Conservation (phyloP, 2,329 filamentous ascomycete species). For the Fusarium phyllophilum region DNA sequence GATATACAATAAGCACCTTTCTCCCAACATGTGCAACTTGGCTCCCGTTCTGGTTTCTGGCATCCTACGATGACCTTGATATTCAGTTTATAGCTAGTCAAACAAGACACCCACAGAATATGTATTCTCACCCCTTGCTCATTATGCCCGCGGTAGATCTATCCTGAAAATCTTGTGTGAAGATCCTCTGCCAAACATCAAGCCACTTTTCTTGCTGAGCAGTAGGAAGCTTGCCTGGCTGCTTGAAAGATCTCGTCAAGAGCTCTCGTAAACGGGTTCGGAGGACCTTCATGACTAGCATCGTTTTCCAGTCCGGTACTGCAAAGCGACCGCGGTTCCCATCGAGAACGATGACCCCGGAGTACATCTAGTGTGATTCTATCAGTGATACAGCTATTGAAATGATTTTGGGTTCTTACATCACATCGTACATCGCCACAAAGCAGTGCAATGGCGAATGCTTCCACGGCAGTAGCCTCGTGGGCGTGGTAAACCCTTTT, state of each 20-base stretch:
- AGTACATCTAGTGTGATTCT: conserved; percentile 71
- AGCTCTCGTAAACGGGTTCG: conserved; percentile 79
- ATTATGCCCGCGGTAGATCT: conserved; percentile 41
- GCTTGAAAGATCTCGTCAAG: conserved; percentile 75
- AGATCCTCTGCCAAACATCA: conserved; percentile 77
- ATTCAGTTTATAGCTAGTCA: neutral
- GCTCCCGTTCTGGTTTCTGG: neutral
- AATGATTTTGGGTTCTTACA: conserved; percentile 57
- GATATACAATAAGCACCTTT: neutral
- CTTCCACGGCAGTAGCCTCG: conserved; percentile 82
- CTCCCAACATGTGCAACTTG: neutral
- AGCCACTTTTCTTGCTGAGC: conserved; percentile 78
- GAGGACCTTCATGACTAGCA: conserved; percentile 88
- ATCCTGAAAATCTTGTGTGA: conserved; percentile 62
- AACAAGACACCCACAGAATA: neutral
- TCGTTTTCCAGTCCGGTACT: conserved; percentile 87
- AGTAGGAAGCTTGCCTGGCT: conserved; percentile 69
- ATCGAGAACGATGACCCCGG: conserved; percentile 87
- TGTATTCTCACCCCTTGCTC: conserved; percentile 44
- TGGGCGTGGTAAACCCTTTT: conserved; percentile 87
- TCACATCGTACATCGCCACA: conserved; percentile 91
- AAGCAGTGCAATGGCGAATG: conserved; percentile 83
- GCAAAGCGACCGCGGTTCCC: conserved; percentile 87
- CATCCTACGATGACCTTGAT: neutral
- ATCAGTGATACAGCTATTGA: neutral